These are phyloP conservation scores for Cytospora schulzeri DNA, from an alignment of 2,329 filamentous ascomycete species.

Conservation along the genomic window DNA sequence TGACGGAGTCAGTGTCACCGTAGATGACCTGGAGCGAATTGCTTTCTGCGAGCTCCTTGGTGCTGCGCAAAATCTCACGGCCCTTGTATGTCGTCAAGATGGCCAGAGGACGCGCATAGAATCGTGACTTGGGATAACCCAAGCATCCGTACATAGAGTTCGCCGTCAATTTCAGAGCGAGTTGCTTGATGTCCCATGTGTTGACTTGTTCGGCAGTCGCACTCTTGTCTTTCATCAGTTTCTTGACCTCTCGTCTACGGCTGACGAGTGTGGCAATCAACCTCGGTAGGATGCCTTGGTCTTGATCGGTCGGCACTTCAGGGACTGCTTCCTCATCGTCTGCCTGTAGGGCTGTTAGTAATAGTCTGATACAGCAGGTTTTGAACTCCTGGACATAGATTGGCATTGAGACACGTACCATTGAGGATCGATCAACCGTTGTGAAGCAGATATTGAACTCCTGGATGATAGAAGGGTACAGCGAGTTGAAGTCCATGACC, in stretches of 20 bases:
- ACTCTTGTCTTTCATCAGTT: constrained; percentile 90
- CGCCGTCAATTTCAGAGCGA: constrained; percentile 93
- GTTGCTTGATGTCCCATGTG: constrained; percentile 97
- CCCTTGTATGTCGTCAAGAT: constrained; percentile 97
- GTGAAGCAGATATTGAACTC: constrained; percentile 99
- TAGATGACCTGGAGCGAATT: constrained; percentile 95
- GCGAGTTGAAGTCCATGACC: constrained; percentile 99
- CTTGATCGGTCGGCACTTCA: constrained; percentile 77
- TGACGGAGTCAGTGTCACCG: constrained; percentile 98
- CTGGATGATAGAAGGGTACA: constrained; percentile 98
- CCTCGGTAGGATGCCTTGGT: constrained; percentile 82
- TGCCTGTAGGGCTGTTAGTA: constrained; percentile 49
- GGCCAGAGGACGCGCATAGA: constrained; percentile 92
- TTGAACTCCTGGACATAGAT: too few species aligned
- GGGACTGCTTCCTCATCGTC: constrained; percentile 88
- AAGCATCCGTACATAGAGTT: constrained; percentile 99
- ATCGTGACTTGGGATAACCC: constrained; percentile 94
- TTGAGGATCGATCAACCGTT: constrained; percentile 77
- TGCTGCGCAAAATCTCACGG: constrained; percentile 93
- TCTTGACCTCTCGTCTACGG: constrained; percentile 89
- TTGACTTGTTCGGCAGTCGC: constrained; percentile 85
- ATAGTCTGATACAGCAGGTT: not conserved
- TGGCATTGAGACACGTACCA: constrained; percentile 54
- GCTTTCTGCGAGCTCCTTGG: constrained; percentile 91
- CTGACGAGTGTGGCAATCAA: constrained; percentile 91